These are phyloP conservation scores for Xylaria sp. DNA, from an alignment of 2,329 filamentous ascomycete genomes.

Conservation along the genomic window DNA sequence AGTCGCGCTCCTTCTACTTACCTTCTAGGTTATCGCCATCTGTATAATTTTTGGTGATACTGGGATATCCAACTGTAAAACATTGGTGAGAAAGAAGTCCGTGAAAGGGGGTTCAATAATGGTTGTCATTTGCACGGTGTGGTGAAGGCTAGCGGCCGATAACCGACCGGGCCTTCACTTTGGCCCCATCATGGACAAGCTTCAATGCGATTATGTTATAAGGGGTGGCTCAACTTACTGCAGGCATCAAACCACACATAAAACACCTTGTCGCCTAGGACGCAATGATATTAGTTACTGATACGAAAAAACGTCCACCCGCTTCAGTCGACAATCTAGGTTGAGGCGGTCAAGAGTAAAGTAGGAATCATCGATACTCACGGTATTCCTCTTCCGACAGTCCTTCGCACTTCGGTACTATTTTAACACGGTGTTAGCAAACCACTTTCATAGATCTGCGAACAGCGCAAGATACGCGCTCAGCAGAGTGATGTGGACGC, in stretches of 20 bases:
- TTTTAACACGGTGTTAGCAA: not conserved
- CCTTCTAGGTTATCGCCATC: conserved; percentile 54
- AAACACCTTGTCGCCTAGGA: conserved; percentile 70
- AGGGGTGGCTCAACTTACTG: conserved; percentile 34
- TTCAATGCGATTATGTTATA: not conserved
- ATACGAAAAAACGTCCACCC: too few species aligned
- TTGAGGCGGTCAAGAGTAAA: not conserved
- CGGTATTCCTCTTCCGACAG: conserved; percentile 64
- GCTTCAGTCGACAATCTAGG: not conserved
- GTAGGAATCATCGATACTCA: not conserved
- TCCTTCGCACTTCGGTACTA: conserved; percentile 61
- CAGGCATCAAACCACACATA: conserved; percentile 93
- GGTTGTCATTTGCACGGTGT: not conserved
- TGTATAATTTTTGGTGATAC: conserved; percentile 88
- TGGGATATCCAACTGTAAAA: conserved; percentile 82
- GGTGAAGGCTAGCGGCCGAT: not conserved
- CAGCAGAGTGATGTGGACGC: not conserved
- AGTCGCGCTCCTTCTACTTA: not conserved
- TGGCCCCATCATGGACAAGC: not conserved
- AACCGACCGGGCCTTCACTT: not conserved
- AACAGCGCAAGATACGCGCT: not conserved
- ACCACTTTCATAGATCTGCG: not conserved
- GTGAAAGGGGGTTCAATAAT: not conserved
- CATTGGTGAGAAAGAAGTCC: not conserved
- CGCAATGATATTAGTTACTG: not conserved